Evolutionary conservation across 306 rosid genomes (phyloP).

Genomic region (Biancaea sappan): DNA sequence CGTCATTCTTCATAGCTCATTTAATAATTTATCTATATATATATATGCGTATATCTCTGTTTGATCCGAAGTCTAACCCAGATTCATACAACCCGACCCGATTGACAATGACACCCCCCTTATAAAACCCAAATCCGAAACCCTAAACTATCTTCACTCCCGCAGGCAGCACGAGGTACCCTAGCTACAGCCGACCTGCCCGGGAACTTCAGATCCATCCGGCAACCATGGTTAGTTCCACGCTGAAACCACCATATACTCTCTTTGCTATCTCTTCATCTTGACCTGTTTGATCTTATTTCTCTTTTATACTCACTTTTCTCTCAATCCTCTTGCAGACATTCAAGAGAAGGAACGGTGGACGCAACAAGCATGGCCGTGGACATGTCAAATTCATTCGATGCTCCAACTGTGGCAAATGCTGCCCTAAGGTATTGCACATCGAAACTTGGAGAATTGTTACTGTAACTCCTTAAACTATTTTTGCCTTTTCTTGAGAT

Average conservation of each 20-base stretch:
- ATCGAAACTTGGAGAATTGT: background rate
- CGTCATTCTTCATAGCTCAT: too few relatives aligned
- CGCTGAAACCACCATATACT: background rate
- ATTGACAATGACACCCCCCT: background rate
- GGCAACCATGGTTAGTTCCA: constrained; percentile 40
- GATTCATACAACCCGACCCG: background rate
- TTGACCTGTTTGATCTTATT: background rate
- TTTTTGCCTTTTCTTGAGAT: background rate
- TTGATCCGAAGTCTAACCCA: too few relatives aligned
- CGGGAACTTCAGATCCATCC: constrained; percentile 25
- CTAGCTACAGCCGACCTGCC: background rate
- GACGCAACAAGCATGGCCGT: constrained; percentile 95
- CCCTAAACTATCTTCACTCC: background rate
- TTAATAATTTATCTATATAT: too few relatives aligned
- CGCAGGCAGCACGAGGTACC: background rate
- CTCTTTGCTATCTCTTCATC: background rate
- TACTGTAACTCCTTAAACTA: background rate
- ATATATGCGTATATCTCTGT: too few relatives aligned
- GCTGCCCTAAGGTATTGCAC: constrained; percentile 83
- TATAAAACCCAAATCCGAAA: background rate
- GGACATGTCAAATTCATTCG: constrained; percentile 91
- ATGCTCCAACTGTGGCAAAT: constrained; percentile 94
- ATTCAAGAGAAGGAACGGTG: constrained; percentile 95
- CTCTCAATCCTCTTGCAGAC: constrained; percentile 49
- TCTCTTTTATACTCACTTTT: background rate